Percentiles rank a stretch among this genome's conserved stretches.
Evolutionary conservation across 192 early-diverging fungal genomes (phyloP).

Genomic region (Entomortierella lignicola): DNA sequence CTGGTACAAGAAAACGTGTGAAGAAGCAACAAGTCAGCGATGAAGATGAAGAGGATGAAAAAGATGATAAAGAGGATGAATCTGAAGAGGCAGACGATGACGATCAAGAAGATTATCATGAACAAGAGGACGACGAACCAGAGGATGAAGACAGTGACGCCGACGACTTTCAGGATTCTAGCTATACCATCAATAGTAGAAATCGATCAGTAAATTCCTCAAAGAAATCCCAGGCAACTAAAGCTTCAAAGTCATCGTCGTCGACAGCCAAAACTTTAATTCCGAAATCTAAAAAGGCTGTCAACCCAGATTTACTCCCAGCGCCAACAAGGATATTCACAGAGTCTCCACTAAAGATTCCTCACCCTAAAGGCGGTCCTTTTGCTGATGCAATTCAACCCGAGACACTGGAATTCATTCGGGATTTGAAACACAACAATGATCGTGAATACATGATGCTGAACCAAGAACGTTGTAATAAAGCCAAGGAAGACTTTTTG

Average conservation of each 20-base stretch:
- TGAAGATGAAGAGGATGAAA: conserved; percentile 6
- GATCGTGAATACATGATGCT: conserved; percentile 62
- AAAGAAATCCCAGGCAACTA: not conserved
- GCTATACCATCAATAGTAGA: not conserved
- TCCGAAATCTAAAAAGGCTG: conserved; percentile 1
- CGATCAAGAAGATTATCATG: not conserved
- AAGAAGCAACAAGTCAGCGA: conserved; percentile 8
- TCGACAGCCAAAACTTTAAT: not conserved
- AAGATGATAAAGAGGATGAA: not conserved
- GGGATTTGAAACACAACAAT: conserved; percentile 60
- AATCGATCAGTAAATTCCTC: not conserved
- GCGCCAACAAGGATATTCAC: conserved; percentile 11
- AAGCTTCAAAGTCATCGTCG: not conserved
- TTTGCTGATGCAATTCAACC: conserved; percentile 63
- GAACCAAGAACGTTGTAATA: conserved; percentile 47
- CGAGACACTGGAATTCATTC: conserved; percentile 60
- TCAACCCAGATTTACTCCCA: conserved; percentile 3
- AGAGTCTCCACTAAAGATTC: conserved; percentile 28
- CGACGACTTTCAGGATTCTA: conserved; percentile 19
- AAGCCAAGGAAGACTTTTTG: conserved; percentile 56
- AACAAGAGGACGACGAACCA: conserved; percentile 2
- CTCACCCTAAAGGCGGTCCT: conserved; percentile 49
- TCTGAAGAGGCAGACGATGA: not conserved
- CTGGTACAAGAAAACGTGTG: conserved; percentile 1
- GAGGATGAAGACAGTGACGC: conserved; percentile 20